These are phyloP conservation scores for Trichoderma sp. DNA, from an alignment of 2,329 filamentous ascomycete genomes.

Conservation along the genomic window DNA sequence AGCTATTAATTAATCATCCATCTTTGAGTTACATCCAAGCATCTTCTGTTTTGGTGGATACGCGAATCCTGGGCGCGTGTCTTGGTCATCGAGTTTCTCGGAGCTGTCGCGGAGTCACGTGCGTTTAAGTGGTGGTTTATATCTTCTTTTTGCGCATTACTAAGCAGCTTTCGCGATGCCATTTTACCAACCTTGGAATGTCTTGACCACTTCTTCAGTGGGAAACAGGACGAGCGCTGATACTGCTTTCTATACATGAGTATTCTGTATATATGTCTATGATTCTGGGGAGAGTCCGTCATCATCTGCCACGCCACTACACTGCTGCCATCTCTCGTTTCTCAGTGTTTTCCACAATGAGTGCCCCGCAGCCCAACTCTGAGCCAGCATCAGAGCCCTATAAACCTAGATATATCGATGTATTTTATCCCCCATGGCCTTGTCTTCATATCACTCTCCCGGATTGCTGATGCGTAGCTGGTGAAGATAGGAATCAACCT, in stretches of 20 bases:
- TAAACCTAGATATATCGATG: constrained; percentile 59
- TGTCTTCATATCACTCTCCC: not conserved
- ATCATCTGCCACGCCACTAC: constrained; percentile 9
- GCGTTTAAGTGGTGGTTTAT: not conserved
- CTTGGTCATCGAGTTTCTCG: constrained; percentile 6
- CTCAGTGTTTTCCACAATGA: constrained; percentile 27
- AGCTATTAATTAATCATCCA: constrained; percentile 5
- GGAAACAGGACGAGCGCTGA: not conserved
- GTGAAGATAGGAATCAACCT: constrained; percentile 87
- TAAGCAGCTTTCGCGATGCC: not conserved
- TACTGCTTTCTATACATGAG: not conserved
- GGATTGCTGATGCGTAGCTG: not conserved
- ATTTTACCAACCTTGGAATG: not conserved
- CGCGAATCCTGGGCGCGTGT: constrained; percentile 17
- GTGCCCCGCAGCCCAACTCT: constrained; percentile 23
- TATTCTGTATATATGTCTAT: constrained; percentile 4
- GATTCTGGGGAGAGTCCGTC: constrained; percentile 5
- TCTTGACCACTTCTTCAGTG: not conserved
- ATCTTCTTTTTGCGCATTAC: not conserved
- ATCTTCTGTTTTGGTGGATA: constrained; percentile 15
- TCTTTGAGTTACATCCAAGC: not conserved
- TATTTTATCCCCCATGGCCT: constrained; percentile 34
- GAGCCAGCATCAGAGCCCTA: constrained; percentile 27
- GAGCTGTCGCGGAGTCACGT: constrained; percentile 13
- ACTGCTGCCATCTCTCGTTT: constrained; percentile 4